Base-by-base conservation (phyloP, 305 asterid genomes). In the Salvia sclarea region DNA sequence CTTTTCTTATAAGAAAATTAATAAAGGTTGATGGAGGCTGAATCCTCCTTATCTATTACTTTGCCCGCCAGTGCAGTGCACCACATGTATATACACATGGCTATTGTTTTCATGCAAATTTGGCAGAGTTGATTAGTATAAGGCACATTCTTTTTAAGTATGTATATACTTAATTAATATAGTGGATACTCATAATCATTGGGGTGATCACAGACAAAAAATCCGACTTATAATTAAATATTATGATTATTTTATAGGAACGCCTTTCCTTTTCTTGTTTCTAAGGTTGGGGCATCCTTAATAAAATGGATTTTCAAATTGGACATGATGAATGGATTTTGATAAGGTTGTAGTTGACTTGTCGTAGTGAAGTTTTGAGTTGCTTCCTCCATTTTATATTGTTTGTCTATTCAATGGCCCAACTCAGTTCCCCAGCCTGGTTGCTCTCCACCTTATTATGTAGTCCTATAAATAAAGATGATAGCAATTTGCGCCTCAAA, bases 281-380 rank as follows among this genome's bases (percentile, higher is more conserved):
- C 1, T 30, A 16, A 56, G 21, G 41, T 8, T 33, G 38, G 40
- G 60, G 12, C 28, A 16, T 49, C 60, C 60, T 54, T 54, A 16
- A 31, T 30, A 31, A n/a, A n/a, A n/a, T n/a, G n/a, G n/a, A n/a
- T n/a, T n/a, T 30, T 20, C 22, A 55, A 55, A 24, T 20, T 49
- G 56, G 56, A 49, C 11, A 43, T 38, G 44, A 43, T 43, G 5
- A 0, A 20, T 18, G 14, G 3, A 25, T 13, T 4, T 50, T 12
- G 38, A n/a, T 13, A n/a, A 28, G 12, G 5, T 54, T 49, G 31
- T 57, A 33, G 61, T 55, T 55, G 61, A 55, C 61, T 55, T 30
- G 9, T 53, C 40, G 16, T 31, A 31, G 63, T 57, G 25, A 33
- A 3, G 61, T 8, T 54, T 54, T 54, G 3, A 5, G 20, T 33